Conservation (phyloP, 352 stramenopile genomes). For the Thraustochytrium sp. region DNA sequence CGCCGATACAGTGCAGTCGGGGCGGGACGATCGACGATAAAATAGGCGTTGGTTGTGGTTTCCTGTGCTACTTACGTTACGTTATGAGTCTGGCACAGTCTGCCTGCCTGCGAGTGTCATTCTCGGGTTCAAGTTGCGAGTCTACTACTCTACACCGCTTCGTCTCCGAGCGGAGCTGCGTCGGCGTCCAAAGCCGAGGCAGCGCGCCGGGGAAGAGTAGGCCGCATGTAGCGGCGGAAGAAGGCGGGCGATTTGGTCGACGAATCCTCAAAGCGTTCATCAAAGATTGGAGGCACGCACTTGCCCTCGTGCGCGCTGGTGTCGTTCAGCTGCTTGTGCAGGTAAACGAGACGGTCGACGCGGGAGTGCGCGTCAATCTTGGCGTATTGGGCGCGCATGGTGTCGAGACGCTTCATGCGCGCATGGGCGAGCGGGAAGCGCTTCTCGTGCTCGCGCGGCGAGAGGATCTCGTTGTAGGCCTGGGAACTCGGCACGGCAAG, state of each 20-base stretch:
- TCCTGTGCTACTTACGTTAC: too few relatives aligned
- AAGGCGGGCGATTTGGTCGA: conserved; percentile 3
- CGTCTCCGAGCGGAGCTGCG: too few relatives aligned
- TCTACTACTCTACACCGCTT: too few relatives aligned
- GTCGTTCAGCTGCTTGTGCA: conserved; percentile 26
- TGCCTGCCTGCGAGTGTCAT: too few relatives aligned
- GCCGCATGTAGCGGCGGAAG: conserved; percentile 27
- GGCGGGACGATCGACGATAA: too few relatives aligned
- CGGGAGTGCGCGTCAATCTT: neutral
- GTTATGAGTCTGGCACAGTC: too few relatives aligned
- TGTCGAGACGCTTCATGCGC: conserved; percentile 22
- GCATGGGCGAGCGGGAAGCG: neutral
- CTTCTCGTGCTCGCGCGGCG: neutral
- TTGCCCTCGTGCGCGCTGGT: neutral
- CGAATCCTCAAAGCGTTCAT: neutral
- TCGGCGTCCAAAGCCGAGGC: too few relatives aligned
- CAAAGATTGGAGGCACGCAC: conserved; percentile 6
- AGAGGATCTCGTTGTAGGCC: neutral
- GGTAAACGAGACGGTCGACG: neutral
- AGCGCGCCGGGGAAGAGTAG: neutral
- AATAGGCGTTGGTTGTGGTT: too few relatives aligned
- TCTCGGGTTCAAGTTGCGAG: too few relatives aligned
- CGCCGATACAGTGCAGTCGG: too few relatives aligned
- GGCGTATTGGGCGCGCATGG: neutral
- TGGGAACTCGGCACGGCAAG: neutral